Evolutionary conservation across 2,329 filamentous ascomycete genomes (phyloP), one percentile per base, ranked within the genome.

Genomic region (Acephala macrosclerotiorum): DNA sequence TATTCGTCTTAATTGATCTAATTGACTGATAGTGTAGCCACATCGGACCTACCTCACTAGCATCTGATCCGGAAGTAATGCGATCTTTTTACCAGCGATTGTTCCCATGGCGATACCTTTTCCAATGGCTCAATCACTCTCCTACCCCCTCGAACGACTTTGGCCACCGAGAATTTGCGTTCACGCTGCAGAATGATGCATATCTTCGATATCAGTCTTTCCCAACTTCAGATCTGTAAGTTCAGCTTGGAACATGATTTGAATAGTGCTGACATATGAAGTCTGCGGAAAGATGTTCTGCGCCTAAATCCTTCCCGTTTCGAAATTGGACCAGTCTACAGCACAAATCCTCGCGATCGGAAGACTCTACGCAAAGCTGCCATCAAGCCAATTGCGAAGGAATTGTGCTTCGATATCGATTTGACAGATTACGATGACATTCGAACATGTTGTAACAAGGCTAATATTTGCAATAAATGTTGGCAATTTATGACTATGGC

Each of bases 401-500:
- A 99, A 78, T 83, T 99, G 45, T 97, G 97, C 73, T 98, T 99
- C 79, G 96, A 99, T 90, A 98, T 99, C 74, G 96, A 99, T 86
- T 87, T 99, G 87, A 98, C 96, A 62, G 96, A 98, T 80, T 99
- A 99, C 80, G 96, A 99, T 77, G 93, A 97, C 71, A 92, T 99
- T 70, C 90, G 96, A 72, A 97, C 94, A 33, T 99, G 96, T 80
- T 99, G 96, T 78, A 89, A 90, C 74, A 94, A 95, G 77, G 93
- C 95, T 9, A 96, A 92, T 72, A 98, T 99, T 70, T 99, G 96
- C 78, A 85, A 84, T 71, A 96, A 94, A 77, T 99, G 96, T 81
- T 99, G 96, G 96, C 85, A 91, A 58, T 99, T 98, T 79, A 96
- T 97, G 73, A 97, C 93, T 26, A 98, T 99, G 94, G 92, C 96